Conservation (phyloP, 768 basidiomycete genomes). For the Tulasnella sp. region DNA sequence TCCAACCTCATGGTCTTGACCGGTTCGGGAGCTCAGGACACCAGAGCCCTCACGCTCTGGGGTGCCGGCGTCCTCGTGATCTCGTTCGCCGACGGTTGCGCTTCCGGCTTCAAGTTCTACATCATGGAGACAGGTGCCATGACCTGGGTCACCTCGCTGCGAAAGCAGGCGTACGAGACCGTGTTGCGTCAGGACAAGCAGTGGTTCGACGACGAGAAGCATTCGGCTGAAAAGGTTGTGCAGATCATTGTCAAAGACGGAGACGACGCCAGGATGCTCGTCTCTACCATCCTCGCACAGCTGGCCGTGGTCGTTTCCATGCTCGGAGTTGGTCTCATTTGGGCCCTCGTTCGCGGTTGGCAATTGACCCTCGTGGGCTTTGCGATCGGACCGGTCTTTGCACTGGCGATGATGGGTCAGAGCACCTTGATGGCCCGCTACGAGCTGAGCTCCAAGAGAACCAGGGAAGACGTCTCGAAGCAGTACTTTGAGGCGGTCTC, state of each 20-base stretch:
- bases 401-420: slow-evolving; percentile 67
- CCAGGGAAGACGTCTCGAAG: slow-evolving; percentile 79
- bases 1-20: slow-evolving; percentile 31
- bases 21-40: slow-evolving; percentile 32
- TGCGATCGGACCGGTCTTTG: slow-evolving; percentile 82
- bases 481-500: slow-evolving; percentile 82
- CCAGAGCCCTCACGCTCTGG: slow-evolving; percentile 28
- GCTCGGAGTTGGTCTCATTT: slow-evolving; percentile 77
- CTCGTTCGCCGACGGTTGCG: slow-evolving; percentile 69
- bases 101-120: slow-evolving; percentile 73
- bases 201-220: slow-evolving; percentile 74
- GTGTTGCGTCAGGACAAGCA: slow-evolving; percentile 76
- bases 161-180: slow-evolving; percentile 51
- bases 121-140: slow-evolving; percentile 72
- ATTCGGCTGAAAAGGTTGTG: slow-evolving; percentile 58
- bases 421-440: slow-evolving; percentile 63
- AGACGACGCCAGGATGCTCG: slow-evolving; percentile 77
- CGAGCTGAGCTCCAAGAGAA: slow-evolving; percentile 76
- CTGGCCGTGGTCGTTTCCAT: slow-evolving; percentile 69
- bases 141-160: slow-evolving; percentile 66
- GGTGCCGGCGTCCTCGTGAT: slow-evolving; percentile 49
- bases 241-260: slow-evolving; percentile 82
- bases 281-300: slow-evolving; percentile 69
- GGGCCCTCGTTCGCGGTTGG: slow-evolving; percentile 89
- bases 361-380: slow-evolving; percentile 87